Evolutionary conservation across 2,329 filamentous ascomycete species (phyloP).

Genomic region (Cladosporium colombiae): DNA sequence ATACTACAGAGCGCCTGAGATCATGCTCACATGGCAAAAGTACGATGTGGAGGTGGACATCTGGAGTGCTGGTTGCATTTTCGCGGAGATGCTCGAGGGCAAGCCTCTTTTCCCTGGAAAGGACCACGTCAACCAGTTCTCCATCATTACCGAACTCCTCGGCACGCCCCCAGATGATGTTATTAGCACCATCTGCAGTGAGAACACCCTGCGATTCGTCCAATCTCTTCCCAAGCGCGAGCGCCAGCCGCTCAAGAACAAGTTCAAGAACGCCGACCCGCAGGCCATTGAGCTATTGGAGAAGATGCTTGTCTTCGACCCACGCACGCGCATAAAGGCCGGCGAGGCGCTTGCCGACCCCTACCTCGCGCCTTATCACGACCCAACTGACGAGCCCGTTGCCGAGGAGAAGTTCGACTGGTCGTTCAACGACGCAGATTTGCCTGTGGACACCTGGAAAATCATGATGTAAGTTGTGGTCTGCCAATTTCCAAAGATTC

Average conservation of each 20-base stretch:
- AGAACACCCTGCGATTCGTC: slow-evolving; percentile 96
- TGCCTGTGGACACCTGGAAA: slow-evolving; percentile 99
- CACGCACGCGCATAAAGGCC: slow-evolving; percentile 91
- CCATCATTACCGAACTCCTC: slow-evolving; percentile 96
- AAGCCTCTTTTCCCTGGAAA: slow-evolving; percentile 98
- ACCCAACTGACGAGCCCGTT: slow-evolving; percentile 92
- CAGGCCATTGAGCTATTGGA: slow-evolving; percentile 90
- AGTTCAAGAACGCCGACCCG: slow-evolving; percentile 94
- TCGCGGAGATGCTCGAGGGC: slow-evolving; percentile 98
- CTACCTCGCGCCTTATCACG: slow-evolving; percentile 95
- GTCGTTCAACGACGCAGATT: slow-evolving; percentile 98
- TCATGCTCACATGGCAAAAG: slow-evolving; percentile 99
- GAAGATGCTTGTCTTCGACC: slow-evolving; percentile 96
- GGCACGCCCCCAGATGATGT: slow-evolving; percentile 97
- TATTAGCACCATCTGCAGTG: slow-evolving; percentile 96
- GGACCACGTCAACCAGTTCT: slow-evolving; percentile 99
- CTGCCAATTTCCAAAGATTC: background rate
- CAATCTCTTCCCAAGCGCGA: slow-evolving; percentile 95
- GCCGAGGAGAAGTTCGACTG: slow-evolving; percentile 98
- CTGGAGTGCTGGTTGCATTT: slow-evolving; percentile 98
- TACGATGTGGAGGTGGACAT: slow-evolving; percentile 99
- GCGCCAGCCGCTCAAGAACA: slow-evolving; percentile 78
- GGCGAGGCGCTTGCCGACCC: slow-evolving; percentile 83
- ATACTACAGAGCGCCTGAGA: slow-evolving; percentile 98
- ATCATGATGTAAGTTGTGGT: slow-evolving; percentile 91